These are phyloP conservation scores for Cornus florida DNA, from an alignment of 148 eudicot genomes.

Conservation along the genomic window DNA sequence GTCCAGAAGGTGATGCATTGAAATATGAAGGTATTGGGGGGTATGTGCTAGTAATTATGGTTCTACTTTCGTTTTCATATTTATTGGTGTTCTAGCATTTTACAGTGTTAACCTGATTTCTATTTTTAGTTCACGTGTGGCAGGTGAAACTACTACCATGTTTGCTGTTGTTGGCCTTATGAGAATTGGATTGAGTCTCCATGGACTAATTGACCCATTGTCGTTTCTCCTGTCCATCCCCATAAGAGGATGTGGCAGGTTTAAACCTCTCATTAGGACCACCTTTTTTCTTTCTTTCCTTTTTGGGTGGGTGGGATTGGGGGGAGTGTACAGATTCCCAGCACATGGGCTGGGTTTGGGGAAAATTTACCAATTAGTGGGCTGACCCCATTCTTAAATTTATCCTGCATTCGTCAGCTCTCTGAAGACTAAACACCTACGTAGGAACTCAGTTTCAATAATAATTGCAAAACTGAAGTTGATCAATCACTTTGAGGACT, in stretches of 20 bases:
- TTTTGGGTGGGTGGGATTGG: no score
- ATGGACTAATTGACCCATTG: background rate
- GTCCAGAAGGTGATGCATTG: background rate
- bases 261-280: no score
- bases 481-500: no score
- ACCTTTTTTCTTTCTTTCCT: no score
- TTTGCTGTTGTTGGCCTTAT: background rate
- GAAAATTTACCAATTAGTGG: no score
- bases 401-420: background rate
- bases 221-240: no score
- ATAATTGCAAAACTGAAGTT: background rate
- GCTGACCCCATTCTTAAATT: no score
- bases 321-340: no score
- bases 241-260: no score
- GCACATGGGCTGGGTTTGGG: no score
- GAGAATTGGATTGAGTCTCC: slow-evolving; percentile 1
- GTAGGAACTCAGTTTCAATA: background rate
- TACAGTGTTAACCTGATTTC: background rate
- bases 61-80: background rate
- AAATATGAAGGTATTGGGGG: background rate
- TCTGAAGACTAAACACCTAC: background rate
- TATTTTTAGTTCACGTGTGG: slow-evolving; percentile 16
- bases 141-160: slow-evolving; percentile 15
- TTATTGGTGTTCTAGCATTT: background rate
- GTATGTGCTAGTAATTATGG: slow-evolving; percentile 5